Conservation (phyloP, 371 early-diverging fungal species). For the Thermomucor indicae-seudaticae region DNA sequence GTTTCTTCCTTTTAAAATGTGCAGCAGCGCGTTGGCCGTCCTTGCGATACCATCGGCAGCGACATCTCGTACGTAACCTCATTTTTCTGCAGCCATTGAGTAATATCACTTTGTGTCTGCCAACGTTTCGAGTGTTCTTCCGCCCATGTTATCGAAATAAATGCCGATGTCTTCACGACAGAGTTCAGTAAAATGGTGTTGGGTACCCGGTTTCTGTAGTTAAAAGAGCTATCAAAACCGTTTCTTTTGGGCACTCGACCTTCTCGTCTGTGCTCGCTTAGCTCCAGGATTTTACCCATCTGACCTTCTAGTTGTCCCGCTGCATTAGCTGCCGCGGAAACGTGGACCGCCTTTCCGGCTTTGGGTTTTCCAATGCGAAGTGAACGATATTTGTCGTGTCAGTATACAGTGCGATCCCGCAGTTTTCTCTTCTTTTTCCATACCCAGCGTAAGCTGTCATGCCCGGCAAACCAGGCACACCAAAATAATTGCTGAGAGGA, state of each 20-base stretch:
- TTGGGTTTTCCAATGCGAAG: conserved; percentile 20
- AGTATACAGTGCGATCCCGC: no score
- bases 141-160: conserved; percentile 74
- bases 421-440: no score
- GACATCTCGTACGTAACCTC: conserved; percentile 63
- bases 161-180: conserved; percentile 73
- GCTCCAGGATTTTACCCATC: conserved; percentile 70
- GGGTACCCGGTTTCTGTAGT: conserved; percentile 70
- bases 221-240: conserved; percentile 76
- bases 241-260: conserved; percentile 58
- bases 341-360: conserved; percentile 46
- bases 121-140: conserved; percentile 65
- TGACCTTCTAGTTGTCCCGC: conserved; percentile 62
- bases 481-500: conserved; percentile 49
- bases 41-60: conserved; percentile 76
- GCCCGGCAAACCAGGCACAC: conserved; percentile 55
- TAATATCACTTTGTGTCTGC: conserved; percentile 16
- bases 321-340: conserved; percentile 56
- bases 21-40: conserved; percentile 71
- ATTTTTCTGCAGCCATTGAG: conserved; percentile 60
- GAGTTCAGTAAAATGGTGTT: conserved; percentile 34
- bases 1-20: conserved; percentile 76
- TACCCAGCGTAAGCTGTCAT: conserved; percentile 42
- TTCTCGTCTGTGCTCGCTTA: conserved; percentile 79
- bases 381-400: no score